These are phyloP conservation scores for Aspergillus funiculosus DNA, from an alignment of 495 filamentous ascomycete genomes.

Conservation along the genomic window DNA sequence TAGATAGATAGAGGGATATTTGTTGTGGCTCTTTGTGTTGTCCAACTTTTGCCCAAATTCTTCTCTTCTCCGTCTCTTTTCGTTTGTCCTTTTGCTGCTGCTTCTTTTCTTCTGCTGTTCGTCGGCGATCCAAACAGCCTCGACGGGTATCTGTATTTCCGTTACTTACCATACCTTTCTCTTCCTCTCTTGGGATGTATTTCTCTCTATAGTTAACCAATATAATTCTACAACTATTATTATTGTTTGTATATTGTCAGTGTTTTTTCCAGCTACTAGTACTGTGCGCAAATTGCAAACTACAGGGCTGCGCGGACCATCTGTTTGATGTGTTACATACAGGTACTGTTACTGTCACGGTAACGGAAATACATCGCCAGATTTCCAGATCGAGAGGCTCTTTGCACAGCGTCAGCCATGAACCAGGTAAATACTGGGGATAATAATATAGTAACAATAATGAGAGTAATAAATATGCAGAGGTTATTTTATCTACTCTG, in stretches of 20 bases:
- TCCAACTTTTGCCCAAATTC: conserved; percentile 7
- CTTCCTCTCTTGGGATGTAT: too few species aligned
- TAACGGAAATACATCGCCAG: conserved; percentile 7
- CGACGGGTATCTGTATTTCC: conserved; percentile 7
- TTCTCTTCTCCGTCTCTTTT: conserved; percentile 13
- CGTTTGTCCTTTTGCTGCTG: too few species aligned
- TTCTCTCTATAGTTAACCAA: too few species aligned
- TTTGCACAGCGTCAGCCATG: not conserved
- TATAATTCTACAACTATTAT: too few species aligned
- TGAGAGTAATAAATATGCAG: too few species aligned
- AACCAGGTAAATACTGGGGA: too few species aligned
- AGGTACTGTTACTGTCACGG: not conserved
- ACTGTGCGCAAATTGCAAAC: not conserved
- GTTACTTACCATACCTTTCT: conserved; percentile 1
- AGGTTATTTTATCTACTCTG: too few species aligned
- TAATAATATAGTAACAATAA: too few species aligned
- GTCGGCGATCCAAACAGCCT: conserved; percentile 11
- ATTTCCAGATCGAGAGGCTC: conserved; percentile 5
- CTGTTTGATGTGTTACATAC: conserved; percentile 2
- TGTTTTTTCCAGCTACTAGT: not conserved
- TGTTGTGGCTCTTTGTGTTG: conserved; percentile 5
- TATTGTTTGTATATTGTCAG: too few species aligned
- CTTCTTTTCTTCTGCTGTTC: conserved; percentile 4
- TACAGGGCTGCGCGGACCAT: too few species aligned
- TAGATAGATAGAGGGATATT: not conserved